Evolutionary conservation across 208 protist genomes (phyloP), one percentile per base, ranked within the genome.

Genomic region (Acanthamoeba divionensis): DNA sequence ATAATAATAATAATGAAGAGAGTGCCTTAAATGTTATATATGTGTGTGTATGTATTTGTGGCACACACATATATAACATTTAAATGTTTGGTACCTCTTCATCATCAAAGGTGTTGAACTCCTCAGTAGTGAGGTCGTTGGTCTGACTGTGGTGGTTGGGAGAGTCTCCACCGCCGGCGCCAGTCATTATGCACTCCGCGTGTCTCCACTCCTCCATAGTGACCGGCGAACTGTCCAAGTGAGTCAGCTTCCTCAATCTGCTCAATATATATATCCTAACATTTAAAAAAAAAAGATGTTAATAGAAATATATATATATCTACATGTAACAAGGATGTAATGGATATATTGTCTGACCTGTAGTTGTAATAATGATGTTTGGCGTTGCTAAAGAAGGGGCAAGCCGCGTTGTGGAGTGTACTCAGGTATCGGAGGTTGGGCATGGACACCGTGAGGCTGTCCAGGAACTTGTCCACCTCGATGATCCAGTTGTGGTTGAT

Each of bases 301-400:
- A n/a, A 60, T 18, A 60, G 52, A 60, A n/a, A n/a, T n/a, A 60
- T 18, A 60, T 18, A 60, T 24, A 60, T 60, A n/a, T 24, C 18
- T 60, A 24, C n/a, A 24, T 60, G 18, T 18, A 60, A 60, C 45
- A 44, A 33, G 2, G 29, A 38, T 13, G 55, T 2, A 63, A 63
- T n/a, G 31, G 15, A 57, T 13, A 63, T n/a, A 29, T 13, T 9
- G 24, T 2, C 65, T 4, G 8, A 63, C 71, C 71, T 62, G 54
- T 85, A 85, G 75, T 85, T 85, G 54, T 85, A 85, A 55, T 85
- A 85, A 33, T 85, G 75, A 41, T 85, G 75, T 55, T 85, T 85
- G 75, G 75, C 75, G 8, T 48, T 52, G 10, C 36, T 52, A 55
- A 85, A 85, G 54, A 85, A 85, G 26, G 75, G 75, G 18, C 50